phyloP scores from a whole-genome alignment of 352 stramenopile species.

The Phytopythium oedochilum region DNA sequence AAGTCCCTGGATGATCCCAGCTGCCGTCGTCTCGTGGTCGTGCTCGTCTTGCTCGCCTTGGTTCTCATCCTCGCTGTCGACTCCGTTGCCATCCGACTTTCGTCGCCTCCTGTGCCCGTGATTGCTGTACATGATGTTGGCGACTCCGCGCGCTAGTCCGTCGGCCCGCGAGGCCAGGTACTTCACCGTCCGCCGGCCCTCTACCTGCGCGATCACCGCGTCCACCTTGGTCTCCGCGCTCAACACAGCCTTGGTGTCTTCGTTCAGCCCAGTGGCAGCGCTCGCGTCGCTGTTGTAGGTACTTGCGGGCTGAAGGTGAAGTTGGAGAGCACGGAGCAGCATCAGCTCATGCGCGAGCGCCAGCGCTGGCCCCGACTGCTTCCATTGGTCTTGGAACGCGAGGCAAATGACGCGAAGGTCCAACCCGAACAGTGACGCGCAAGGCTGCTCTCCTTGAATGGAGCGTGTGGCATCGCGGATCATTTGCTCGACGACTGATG shows the following conservation, averaged over 20 bases:
- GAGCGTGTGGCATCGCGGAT: constrained; percentile 23
- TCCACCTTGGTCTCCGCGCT: not conserved
- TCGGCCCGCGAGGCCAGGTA: constrained; percentile 33
- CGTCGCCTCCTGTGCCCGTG: not conserved
- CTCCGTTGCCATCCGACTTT: too few species aligned
- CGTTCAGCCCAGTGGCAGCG: not conserved
- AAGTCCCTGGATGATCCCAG: constrained; percentile 13
- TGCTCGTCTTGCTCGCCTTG: not conserved
- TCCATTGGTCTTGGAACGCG: constrained; percentile 43
- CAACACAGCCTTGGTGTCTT: not conserved
- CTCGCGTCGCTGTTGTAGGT: not conserved
- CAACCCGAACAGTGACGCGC: constrained; percentile 44
- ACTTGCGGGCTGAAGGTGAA: constrained; percentile 25
- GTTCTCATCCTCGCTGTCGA: constrained; percentile 4
- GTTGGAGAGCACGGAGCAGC: constrained; percentile 38
- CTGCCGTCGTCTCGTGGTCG: constrained; percentile 4
- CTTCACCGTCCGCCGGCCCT: constrained; percentile 46
- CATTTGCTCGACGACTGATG: constrained; percentile 28
- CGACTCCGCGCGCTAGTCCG: constrained; percentile 21
- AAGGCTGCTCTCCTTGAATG: constrained; percentile 20
- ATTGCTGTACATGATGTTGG: constrained; percentile 21
- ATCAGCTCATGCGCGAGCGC: constrained; percentile 39
- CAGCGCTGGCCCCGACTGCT: constrained; percentile 22
- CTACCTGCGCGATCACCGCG: constrained; percentile 24
- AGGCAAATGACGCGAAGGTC: constrained; percentile 45